These are phyloP conservation scores for Flaveria floridana DNA, from an alignment of 140 eudicot genomes.

Conservation along the genomic window DNA sequence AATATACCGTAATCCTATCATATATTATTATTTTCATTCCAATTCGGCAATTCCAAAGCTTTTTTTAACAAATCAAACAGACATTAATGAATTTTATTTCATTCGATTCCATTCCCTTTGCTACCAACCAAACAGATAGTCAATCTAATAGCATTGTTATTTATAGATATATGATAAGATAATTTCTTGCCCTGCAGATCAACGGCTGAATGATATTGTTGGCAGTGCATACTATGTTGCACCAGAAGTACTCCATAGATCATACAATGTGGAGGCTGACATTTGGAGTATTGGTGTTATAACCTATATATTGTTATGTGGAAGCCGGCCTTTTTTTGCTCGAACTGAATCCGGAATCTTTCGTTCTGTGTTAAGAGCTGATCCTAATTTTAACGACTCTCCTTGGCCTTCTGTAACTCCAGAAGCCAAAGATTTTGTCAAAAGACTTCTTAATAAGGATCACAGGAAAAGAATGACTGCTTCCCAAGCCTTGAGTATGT, in stretches of 20 bases:
- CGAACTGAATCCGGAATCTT: conserved; percentile 91
- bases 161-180: background rate
- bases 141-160: background rate
- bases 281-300: conserved; percentile 91
- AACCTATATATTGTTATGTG: conserved; percentile 76
- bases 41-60: background rate
- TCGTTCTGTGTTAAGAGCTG: conserved; percentile 79
- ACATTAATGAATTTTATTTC: conserved; percentile 4
- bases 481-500: conserved; percentile 70
- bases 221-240: conserved; percentile 93
- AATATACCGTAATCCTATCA: background rate
- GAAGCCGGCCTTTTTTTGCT: conserved; percentile 90
- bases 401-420: conserved; percentile 82
- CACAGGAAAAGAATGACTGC: conserved; percentile 91
- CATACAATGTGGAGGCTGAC: conserved; percentile 75
- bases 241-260: conserved; percentile 87
- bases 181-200: conserved; percentile 46
- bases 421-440: conserved; percentile 79
- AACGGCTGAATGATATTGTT: conserved; percentile 75
- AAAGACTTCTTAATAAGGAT: conserved; percentile 72
- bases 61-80: conserved; percentile 2
- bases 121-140: background rate
- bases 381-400: conserved; percentile 70
- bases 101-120: background rate
- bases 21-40: background rate